phyloP scores from a whole-genome alignment of 805 yeast genomes.

The Saccharomycopsis capsularis region DNA sequence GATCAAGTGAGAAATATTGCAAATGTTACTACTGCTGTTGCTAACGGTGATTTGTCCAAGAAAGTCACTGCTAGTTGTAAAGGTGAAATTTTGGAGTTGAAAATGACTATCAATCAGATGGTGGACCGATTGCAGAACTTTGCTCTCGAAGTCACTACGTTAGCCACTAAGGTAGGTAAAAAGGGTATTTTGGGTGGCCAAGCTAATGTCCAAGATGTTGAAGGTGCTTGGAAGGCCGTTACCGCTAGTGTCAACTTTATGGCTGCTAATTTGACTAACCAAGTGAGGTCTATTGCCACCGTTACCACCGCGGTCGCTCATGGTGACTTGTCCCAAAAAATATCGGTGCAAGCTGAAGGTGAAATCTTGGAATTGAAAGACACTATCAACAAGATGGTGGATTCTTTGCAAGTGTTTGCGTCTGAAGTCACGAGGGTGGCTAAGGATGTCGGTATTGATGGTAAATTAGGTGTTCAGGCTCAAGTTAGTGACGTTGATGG shows the following conservation, averaged over 20 bases:
- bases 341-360: conserved; percentile 85
- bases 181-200: conserved; percentile 88
- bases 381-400: conserved; percentile 91
- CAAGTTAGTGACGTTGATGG: conserved; percentile 90
- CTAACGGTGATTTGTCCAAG: conserved; percentile 73
- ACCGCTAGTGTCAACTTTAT: conserved; percentile 81
- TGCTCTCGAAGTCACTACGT: conserved; percentile 75
- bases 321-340: conserved; percentile 80
- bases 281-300: conserved; percentile 82
- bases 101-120: conserved; percentile 79
- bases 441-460: conserved; percentile 88
- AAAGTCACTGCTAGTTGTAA: conserved; percentile 83
- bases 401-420: conserved; percentile 79
- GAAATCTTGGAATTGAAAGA: conserved; percentile 79
- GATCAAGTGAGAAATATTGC: conserved; percentile 86
- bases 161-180: conserved; percentile 86
- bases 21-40: conserved; percentile 82
- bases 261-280: conserved; percentile 83
- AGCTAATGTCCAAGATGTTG: conserved; percentile 74
- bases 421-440: conserved; percentile 87
- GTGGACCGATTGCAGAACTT: conserved; percentile 80
- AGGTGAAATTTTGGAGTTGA: conserved; percentile 71
- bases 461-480: conserved; percentile 88
- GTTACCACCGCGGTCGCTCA: conserved; percentile 90
- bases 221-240: conserved; percentile 81